Conservation (phyloP, 176 grass and related monocot genomes). For the Triticum dicoccoides region DNA sequence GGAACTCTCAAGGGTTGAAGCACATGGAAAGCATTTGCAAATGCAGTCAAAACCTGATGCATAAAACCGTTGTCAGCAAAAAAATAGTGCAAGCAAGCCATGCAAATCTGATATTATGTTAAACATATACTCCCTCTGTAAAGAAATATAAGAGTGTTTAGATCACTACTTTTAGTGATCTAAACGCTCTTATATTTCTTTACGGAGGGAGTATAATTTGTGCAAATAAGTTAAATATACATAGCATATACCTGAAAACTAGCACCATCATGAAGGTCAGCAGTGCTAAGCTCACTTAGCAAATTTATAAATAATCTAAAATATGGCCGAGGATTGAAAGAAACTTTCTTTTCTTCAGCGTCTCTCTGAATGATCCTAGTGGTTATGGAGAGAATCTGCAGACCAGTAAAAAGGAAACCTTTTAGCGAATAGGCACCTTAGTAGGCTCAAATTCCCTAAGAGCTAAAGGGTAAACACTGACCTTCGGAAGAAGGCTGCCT, state of each 20-base stretch:
- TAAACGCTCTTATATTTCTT: too few species aligned
- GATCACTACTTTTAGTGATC: too few species aligned
- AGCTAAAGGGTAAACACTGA: slow-evolving; percentile 31
- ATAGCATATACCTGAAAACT: slow-evolving; percentile 71
- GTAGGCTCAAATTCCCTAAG: neutral
- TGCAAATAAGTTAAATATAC: neutral
- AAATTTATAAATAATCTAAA: slow-evolving; percentile 91
- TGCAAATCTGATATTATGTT: neutral
- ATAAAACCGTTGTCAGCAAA: slow-evolving; percentile 19
- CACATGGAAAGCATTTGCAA: slow-evolving; percentile 44
- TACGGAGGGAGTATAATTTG: neutral
- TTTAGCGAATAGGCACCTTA: slow-evolving; percentile 2
- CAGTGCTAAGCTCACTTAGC: slow-evolving; percentile 73
- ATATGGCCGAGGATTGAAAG: slow-evolving; percentile 82
- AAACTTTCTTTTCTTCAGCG: slow-evolving; percentile 88
- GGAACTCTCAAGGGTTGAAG: slow-evolving; percentile 54
- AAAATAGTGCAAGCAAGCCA: neutral
- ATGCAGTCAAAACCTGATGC: slow-evolving; percentile 42
- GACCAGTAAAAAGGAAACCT: slow-evolving; percentile 27
- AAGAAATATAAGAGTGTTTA: too few species aligned
- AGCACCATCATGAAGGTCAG: slow-evolving; percentile 61
- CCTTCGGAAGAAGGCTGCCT: slow-evolving; percentile 73
- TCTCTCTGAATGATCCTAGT: slow-evolving; percentile 77
- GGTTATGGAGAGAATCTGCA: slow-evolving; percentile 71
- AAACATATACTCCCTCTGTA: neutral